phyloP scores from a whole-genome alignment of 140 eudicot species.

The Oenanthe javanica region DNA sequence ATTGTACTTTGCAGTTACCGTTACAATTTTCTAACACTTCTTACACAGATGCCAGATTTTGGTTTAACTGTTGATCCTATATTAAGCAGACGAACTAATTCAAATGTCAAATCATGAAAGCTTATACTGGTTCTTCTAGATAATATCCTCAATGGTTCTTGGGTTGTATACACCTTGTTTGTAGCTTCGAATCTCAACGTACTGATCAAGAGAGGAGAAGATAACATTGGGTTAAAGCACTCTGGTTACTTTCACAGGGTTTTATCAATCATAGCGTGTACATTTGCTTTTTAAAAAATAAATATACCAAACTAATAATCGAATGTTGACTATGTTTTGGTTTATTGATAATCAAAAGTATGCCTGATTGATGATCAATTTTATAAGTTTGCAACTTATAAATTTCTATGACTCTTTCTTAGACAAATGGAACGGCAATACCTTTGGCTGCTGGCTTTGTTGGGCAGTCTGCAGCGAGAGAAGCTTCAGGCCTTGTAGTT shows the following conservation, averaged over 20 bases:
- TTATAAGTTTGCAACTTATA: neutral
- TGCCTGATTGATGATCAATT: neutral
- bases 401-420: neutral
- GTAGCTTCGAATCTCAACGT: neutral
- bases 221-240: neutral
- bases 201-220: neutral
- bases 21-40: neutral
- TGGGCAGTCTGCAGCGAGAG: conserved; percentile 89
- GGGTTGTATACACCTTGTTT: neutral
- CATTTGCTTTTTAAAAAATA: neutral
- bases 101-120: neutral
- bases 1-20: neutral
- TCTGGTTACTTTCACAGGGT: neutral
- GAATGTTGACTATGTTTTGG: neutral
- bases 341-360: neutral
- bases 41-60: neutral
- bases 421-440: conserved; percentile 73
- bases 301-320: neutral
- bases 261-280: neutral
- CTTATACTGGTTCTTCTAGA: neutral
- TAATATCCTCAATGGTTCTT: neutral
- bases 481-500: conserved; percentile 96
- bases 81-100: neutral
- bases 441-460: conserved; percentile 97
- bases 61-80: neutral